These are phyloP conservation scores for Periconia sp. DNA, from an alignment of 2,329 filamentous ascomycete genomes.

Conservation along the genomic window DNA sequence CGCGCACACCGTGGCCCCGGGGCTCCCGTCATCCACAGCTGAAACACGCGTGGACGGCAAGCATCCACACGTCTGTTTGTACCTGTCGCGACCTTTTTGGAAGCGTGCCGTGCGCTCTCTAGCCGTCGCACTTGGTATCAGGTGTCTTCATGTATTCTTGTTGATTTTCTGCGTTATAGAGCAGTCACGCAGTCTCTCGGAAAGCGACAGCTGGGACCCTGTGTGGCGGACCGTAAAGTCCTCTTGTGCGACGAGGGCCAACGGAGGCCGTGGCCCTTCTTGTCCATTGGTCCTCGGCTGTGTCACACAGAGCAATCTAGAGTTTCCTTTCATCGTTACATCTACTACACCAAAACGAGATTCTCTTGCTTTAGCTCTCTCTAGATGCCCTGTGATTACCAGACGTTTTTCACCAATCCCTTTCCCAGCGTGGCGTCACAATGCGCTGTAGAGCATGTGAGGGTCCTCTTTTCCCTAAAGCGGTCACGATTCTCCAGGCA, in stretches of 20 bases:
- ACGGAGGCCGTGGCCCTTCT: slow-evolving; percentile 18
- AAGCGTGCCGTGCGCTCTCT: too few species aligned
- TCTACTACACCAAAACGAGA: slow-evolving; percentile 38
- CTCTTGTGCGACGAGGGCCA: slow-evolving; percentile 28
- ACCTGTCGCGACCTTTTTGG: too few species aligned
- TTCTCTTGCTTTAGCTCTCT: slow-evolving; percentile 29
- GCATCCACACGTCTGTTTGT: slow-evolving; percentile 8
- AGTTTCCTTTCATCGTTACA: slow-evolving; percentile 41
- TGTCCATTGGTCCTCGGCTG: slow-evolving; percentile 20
- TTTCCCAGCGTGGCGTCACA: not conserved
- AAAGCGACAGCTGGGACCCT: not conserved
- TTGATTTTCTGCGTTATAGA: too few species aligned
- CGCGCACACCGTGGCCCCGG: slow-evolving; percentile 33
- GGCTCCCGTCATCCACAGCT: slow-evolving; percentile 28
- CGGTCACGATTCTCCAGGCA: slow-evolving; percentile 2
- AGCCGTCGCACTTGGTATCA: too few species aligned
- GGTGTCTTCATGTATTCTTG: too few species aligned
- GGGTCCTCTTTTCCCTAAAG: slow-evolving; percentile 8
- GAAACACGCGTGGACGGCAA: slow-evolving; percentile 30
- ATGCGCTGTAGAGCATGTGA: slow-evolving; percentile 6
- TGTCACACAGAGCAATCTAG: slow-evolving; percentile 33
- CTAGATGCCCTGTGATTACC: slow-evolving; percentile 11
- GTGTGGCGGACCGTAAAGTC: slow-evolving; percentile 10
- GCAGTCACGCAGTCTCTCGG: not conserved
- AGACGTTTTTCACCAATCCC: slow-evolving; percentile 3